phyloP scores from a whole-genome alignment of 768 basidiomycete species.

The Leucocoprinus birnbaumii region DNA sequence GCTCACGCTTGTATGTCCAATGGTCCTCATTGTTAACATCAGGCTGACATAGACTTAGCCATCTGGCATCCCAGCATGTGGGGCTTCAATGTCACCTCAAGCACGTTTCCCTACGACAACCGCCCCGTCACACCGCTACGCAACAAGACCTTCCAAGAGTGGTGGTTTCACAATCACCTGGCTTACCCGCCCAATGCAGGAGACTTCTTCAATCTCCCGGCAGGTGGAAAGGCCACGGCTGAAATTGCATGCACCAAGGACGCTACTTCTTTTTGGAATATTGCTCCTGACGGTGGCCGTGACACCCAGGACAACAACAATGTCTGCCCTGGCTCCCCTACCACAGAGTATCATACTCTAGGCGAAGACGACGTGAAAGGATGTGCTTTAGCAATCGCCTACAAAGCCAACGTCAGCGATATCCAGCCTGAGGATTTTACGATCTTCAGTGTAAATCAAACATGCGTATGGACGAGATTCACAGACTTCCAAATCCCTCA shows the following conservation, averaged over 20 bases:
- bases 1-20: slow-evolving; percentile 6
- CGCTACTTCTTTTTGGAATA: slow-evolving; percentile 49
- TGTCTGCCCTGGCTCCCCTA: slow-evolving; percentile 46
- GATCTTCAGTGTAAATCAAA: slow-evolving; percentile 73
- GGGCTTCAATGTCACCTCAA: slow-evolving; percentile 63
- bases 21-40: no score
- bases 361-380: slow-evolving; percentile 54
- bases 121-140: slow-evolving; percentile 49
- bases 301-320: slow-evolving; percentile 46
- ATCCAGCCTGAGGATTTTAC: slow-evolving; percentile 70
- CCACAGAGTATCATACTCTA: slow-evolving; percentile 50
- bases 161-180: slow-evolving; percentile 70
- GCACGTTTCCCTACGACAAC: slow-evolving; percentile 59
- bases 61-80: slow-evolving; percentile 58
- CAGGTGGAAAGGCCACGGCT: slow-evolving; percentile 48
- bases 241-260: slow-evolving; percentile 62
- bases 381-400: slow-evolving; percentile 74
- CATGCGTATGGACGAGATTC: slow-evolving; percentile 69
- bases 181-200: slow-evolving; percentile 50
- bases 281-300: slow-evolving; percentile 47
- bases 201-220: slow-evolving; percentile 60
- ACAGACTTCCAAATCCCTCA: slow-evolving; percentile 69
- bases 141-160: slow-evolving; percentile 47
- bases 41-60: slow-evolving; percentile 25
- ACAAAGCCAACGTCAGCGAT: slow-evolving; percentile 54